Evolutionary conservation across 164 flowering plant genomes (phyloP).

Genomic region (Paratinospora sagittata): DNA sequence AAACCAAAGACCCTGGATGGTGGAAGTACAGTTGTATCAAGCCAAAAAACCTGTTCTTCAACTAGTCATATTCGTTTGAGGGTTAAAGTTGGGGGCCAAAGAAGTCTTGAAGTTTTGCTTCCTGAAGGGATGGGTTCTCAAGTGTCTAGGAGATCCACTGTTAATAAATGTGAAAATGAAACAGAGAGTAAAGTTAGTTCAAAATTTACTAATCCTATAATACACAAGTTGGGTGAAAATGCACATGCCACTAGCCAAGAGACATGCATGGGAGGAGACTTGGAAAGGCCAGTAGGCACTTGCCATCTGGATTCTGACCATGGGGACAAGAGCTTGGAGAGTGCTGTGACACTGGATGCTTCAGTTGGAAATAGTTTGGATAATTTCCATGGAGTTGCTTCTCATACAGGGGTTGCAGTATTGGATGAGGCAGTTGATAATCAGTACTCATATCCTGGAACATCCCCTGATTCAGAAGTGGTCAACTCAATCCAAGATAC

Average conservation of each 20-base stretch:
- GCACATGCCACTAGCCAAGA: constrained; percentile 13
- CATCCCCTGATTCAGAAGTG: constrained; percentile 91
- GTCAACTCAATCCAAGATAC: constrained; percentile 45
- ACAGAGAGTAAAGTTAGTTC: constrained; percentile 6
- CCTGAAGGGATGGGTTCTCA: constrained; percentile 26
- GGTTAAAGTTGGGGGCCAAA: constrained; percentile 37
- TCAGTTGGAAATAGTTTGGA: constrained; percentile 26
- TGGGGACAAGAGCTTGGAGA: constrained; percentile 25
- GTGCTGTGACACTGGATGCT: constrained; percentile 19
- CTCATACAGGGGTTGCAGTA: constrained; percentile 21
- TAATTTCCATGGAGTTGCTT: constrained; percentile 18
- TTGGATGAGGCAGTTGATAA: constrained; percentile 26
- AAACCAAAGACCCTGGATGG: constrained; percentile 19
- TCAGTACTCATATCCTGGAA: constrained; percentile 44
- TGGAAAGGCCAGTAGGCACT: constrained; percentile 16
- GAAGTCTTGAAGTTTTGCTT: constrained; percentile 14
- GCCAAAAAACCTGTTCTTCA: constrained; percentile 20
- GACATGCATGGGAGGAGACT: constrained; percentile 8
- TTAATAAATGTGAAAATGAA: constrained; percentile 12
- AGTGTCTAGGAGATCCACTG: constrained; percentile 11
- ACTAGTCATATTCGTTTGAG: constrained; percentile 36
- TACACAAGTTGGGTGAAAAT: constrained; percentile 16
- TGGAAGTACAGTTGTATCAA: constrained; percentile 21
- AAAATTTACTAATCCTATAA: constrained; percentile 13
- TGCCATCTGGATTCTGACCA: constrained; percentile 20